Evolutionary conservation across 73 alveolate genomes (phyloP), one percentile per base, ranked within the genome.

Genomic region (Vitrella brassicaformis): DNA sequence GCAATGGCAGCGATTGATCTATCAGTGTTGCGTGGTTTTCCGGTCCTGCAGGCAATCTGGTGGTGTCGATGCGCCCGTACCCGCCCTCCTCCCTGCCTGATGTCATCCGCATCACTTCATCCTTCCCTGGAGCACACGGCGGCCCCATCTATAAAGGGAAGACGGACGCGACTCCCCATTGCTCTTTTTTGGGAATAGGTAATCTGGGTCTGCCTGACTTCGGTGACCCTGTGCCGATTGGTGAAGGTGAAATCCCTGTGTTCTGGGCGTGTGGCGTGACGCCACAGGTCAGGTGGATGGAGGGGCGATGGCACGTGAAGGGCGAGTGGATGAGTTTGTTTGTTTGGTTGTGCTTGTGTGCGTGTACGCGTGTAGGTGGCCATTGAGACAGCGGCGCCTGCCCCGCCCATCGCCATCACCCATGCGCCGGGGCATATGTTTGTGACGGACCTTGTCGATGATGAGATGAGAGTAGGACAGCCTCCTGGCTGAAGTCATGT

Each of bases 211-310:
- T n/a, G n/a, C n/a, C n/a, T n/a, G n/a, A n/a, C n/a, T n/a, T n/a
- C n/a, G n/a, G n/a, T n/a, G n/a, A n/a, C n/a, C n/a, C n/a, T n/a
- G n/a, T n/a, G n/a, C 56, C 76, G 27, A 27, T 78, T 19, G 18
- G 70, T 27, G 87, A 71, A 32, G 88, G 74, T 29, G 90, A 89
- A 31, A 73, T 76, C 19, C 92, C 95, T 8, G 78, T 89, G 28
- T 89, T 89, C 47, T 89, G 95, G 95, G 95, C 95, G 22, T 89
- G 95, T 47, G 95, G 95, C 68, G 95, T 89, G 26, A 89, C 95
- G 1, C 95, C 95, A 0, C 80, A 85, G 80, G n/a, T n/a, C n/a
- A n/a, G n/a, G n/a, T n/a, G n/a, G n/a, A n/a, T n/a, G n/a, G n/a
- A n/a, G n/a, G n/a, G n/a, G n/a, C n/a, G n/a, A n/a, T n/a, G n/a